Percentiles rank a stretch among this genome's conserved stretches.
Conservation (phyloP, 352 stramenopile genomes). For the Phytophthora lateralis region DNA sequence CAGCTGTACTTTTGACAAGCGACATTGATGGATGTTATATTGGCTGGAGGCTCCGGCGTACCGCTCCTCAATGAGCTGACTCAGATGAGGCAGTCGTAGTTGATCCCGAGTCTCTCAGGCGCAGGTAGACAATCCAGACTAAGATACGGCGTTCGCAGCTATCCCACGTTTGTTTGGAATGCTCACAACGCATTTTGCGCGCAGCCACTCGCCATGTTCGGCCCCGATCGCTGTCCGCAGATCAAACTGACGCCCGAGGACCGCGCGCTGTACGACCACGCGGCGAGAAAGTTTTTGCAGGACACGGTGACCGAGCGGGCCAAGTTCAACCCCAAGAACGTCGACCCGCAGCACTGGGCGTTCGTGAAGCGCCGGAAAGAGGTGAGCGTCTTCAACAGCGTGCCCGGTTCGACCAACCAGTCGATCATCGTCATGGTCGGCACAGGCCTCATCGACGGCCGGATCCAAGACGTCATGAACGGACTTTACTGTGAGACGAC, state of each 20-base stretch:
- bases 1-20: too few species aligned
- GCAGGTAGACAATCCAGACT: conserved; percentile 15
- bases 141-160: conserved; percentile 7
- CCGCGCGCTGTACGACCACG: conserved; percentile 32
- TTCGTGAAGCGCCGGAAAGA: conserved; percentile 35
- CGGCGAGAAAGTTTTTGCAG: conserved; percentile 28
- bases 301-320: conserved; percentile 32
- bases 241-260: conserved; percentile 31
- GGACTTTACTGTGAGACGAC: conserved; percentile 53
- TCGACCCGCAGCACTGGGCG: conserved; percentile 39
- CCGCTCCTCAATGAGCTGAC: conserved; percentile 12
- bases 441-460: conserved; percentile 31
- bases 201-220: conserved; percentile 17
- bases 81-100: conserved; percentile 12
- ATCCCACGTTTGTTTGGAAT: conserved; percentile 3
- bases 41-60: too few species aligned
- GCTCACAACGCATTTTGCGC: conserved; percentile 25
- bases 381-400: conserved; percentile 44
- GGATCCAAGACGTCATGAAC: conserved; percentile 46
- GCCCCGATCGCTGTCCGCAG: conserved; percentile 31
- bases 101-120: conserved; percentile 9
- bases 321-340: conserved; percentile 36
- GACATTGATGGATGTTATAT: too few species aligned
- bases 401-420: conserved; percentile 30
- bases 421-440: conserved; percentile 41